Evolutionary conservation across 495 filamentous ascomycete genomes (phyloP), one percentile per base, ranked within the genome.

Genomic region (Copromyces sp.): DNA sequence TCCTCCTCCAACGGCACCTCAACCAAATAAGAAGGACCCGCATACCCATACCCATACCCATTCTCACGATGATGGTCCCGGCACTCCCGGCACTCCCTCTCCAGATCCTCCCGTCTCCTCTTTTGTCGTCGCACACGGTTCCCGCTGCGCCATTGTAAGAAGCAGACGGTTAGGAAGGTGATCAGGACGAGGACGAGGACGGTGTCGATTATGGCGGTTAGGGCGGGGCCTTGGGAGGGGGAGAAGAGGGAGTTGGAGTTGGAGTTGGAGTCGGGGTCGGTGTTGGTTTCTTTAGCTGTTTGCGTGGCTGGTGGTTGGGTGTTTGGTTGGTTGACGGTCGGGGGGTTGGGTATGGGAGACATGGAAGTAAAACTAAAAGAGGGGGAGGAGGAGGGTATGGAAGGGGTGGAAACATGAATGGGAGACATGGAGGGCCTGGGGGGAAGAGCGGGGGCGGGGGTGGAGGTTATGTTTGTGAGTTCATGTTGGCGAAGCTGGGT

Each of bases 71-170:
- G 24, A 24, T 24, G 24, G 24, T 24, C 24, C 24, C 24, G 24
- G 24, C 24, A 24, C 24, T n/a, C 17, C 17, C 5, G 14, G n/a
- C 20, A 29, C 3, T 72, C 68, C 2, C 38, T 2, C 3, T 68
- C n/a, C 0, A 9, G 20, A 20, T 72, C 14, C 24, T 45, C 9
- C 9, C 29, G 20, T 42, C 47, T 29, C 24, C 24, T 24, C 24
- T 24, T 24, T 11, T 8, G 39, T 17, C 3, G 37, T 4, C 32
- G 20, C 24, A 24, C 24, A 24, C 24, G 24, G 24, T 24, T 47
- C 9, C 69, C 32, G 9, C 45, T 40, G 35, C 39, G n/a, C 73
- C 73, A 74, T 35, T 74, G 73, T 1, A 61, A 32, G 8, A 74
- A 17, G 2, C 70, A 39, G 4, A 74, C 73, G 4, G 20, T 42